phyloP scores from a whole-genome alignment of 2,329 filamentous ascomycete genomes.

The Scleromitrula shiraiana region DNA sequence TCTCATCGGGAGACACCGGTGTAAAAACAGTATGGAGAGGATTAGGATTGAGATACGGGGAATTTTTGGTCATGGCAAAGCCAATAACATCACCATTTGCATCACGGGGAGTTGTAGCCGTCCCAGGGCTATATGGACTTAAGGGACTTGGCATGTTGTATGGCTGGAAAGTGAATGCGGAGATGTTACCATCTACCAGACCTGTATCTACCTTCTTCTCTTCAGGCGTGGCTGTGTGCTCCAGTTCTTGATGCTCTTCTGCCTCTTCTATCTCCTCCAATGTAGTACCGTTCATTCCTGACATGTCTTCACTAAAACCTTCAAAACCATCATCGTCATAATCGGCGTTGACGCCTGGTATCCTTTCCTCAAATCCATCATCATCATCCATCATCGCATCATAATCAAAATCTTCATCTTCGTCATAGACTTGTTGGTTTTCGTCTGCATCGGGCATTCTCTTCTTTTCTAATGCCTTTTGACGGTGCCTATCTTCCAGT shows the following conservation, averaged over 20 bases:
- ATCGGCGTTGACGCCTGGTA: conserved; percentile 49
- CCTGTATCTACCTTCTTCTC: conserved; percentile 13
- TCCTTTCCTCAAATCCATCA: conserved; percentile 52
- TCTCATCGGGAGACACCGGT: conserved; percentile 13
- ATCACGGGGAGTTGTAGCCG: conserved; percentile 48
- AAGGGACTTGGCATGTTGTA: conserved; percentile 45
- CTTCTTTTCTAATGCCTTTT: conserved; percentile 56
- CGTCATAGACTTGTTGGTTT: conserved; percentile 32
- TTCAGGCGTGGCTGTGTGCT: not conserved
- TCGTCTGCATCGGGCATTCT: conserved; percentile 30
- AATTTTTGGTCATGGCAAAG: conserved; percentile 37
- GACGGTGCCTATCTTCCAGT: conserved; percentile 64
- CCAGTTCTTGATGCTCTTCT: conserved; percentile 28
- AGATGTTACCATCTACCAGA: conserved; percentile 13
- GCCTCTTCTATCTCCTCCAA: conserved; percentile 29
- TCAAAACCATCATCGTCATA: conserved; percentile 23
- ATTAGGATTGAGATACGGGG: conserved; percentile 13
- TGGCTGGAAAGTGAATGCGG: conserved; percentile 27
- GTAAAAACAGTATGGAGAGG: conserved; percentile 10
- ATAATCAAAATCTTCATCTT: conserved; percentile 54
- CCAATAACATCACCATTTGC: conserved; percentile 47
- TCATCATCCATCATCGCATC: conserved; percentile 51
- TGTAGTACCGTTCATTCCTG: conserved; percentile 11
- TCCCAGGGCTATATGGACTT: conserved; percentile 41
- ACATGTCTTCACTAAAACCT: conserved; percentile 16